A percentile compares a stretch with the other conserved stretches of the same genome.
Evolutionary conservation across 768 basidiomycete species (phyloP).

Genomic region (Psilocybe azurescens): DNA sequence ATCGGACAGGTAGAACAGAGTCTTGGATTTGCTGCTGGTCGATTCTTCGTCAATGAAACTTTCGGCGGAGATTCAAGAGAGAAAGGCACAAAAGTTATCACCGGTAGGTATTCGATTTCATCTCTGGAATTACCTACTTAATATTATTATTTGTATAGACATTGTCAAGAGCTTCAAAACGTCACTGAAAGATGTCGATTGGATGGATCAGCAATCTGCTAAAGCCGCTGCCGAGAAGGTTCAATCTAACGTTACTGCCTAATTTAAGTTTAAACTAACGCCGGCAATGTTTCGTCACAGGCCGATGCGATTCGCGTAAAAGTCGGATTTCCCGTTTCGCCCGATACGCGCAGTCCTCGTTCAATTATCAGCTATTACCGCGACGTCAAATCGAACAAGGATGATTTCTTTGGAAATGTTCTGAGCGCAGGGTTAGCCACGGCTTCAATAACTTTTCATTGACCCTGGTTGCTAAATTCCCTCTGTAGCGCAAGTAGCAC

Average conservation of each 20-base stretch:
- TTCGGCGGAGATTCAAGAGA: constrained; percentile 80
- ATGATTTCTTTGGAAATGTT: constrained; percentile 87
- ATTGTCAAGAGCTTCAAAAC: constrained; percentile 85
- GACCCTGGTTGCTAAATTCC: neutral
- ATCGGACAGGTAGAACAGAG: constrained; percentile 70
- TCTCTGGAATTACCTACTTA: neutral
- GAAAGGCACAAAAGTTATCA: constrained; percentile 85
- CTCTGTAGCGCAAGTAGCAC: constrained; percentile 56
- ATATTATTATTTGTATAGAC: constrained; percentile 42
- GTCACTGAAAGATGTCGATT: constrained; percentile 74
- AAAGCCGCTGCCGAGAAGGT: constrained; percentile 87
- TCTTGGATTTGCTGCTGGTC: constrained; percentile 89
- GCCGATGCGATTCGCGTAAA: constrained; percentile 86
- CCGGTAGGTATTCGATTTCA: constrained; percentile 45
- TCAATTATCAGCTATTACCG: constrained; percentile 80
- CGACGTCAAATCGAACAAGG: constrained; percentile 63
- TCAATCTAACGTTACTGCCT: neutral
- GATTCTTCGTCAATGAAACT: constrained; percentile 86
- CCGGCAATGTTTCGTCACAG: constrained; percentile 36
- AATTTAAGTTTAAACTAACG: constrained; percentile 1
- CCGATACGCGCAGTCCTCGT: constrained; percentile 74
- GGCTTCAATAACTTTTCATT: neutral
- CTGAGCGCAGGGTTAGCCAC: constrained; percentile 58
- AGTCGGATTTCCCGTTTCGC: constrained; percentile 91
- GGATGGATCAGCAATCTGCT: constrained; percentile 92